phyloP scores from a whole-genome alignment of 768 basidiomycete genomes.

The Boletus eberwhitei region DNA sequence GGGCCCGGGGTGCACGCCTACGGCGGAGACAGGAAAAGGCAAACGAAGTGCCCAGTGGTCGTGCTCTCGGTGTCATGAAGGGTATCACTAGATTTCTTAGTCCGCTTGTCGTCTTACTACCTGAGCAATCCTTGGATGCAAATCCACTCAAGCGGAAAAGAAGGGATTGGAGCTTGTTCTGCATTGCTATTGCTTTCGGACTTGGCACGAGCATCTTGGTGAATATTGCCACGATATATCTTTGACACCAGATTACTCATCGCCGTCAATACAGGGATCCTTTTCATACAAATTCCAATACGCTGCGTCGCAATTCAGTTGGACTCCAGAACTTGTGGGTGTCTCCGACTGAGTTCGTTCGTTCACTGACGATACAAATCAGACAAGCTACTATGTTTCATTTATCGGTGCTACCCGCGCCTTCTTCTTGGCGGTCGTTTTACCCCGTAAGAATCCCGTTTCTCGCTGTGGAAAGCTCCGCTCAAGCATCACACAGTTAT shows the following conservation, averaged over 20 bases:
- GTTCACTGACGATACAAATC: neutral
- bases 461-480: neutral
- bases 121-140: constrained; percentile 29
- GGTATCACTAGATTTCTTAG: constrained; percentile 59
- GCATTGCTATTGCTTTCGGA: constrained; percentile 53
- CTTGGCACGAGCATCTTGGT: constrained; percentile 44
- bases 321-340: constrained; percentile 62
- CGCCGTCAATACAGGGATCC: constrained; percentile 44
- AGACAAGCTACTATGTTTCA: constrained; percentile 77
- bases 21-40: constrained; percentile 14
- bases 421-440: constrained; percentile 47
- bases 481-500: constrained; percentile 37
- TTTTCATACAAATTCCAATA: constrained; percentile 63
- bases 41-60: neutral
- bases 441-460: constrained; percentile 52
- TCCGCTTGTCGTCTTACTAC: constrained; percentile 67
- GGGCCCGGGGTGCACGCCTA: constrained; percentile 34
- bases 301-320: constrained; percentile 55
- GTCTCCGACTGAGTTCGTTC: neutral
- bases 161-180: constrained; percentile 65
- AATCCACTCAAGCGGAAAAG: constrained; percentile 40
- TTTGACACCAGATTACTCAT: neutral
- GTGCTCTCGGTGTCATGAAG: constrained; percentile 28
- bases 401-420: constrained; percentile 52
- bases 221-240: constrained; percentile 23